These are phyloP conservation scores for Daldinia eschscholtzii DNA, from an alignment of 2,329 filamentous ascomycete genomes.

Conservation along the genomic window DNA sequence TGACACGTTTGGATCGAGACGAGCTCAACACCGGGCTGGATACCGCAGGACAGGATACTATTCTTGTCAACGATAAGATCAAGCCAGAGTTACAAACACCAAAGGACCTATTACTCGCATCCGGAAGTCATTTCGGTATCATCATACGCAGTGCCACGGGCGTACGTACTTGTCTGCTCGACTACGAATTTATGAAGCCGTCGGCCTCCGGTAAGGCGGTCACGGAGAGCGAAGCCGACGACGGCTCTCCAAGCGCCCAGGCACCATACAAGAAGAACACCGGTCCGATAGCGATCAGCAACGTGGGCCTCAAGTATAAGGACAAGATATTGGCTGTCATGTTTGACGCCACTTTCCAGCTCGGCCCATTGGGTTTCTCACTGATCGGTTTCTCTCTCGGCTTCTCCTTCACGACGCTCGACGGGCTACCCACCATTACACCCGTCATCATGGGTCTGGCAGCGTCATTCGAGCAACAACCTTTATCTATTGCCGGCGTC, in stretches of 20 bases:
- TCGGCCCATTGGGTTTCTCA: slow-evolving; percentile 55
- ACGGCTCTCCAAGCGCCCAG: slow-evolving; percentile 2
- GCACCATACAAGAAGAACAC: slow-evolving; percentile 1
- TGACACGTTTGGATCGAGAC: background rate
- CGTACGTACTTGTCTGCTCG: background rate
- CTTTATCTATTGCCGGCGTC: slow-evolving; percentile 55
- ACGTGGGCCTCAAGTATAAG: slow-evolving; percentile 55
- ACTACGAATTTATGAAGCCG: slow-evolving; percentile 2
- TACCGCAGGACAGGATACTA: background rate
- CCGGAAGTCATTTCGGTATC: background rate
- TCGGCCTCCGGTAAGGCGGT: background rate
- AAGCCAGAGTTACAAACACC: background rate
- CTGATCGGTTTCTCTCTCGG: slow-evolving; percentile 54
- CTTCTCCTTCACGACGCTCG: slow-evolving; percentile 43
- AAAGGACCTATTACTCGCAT: background rate
- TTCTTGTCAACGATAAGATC: slow-evolving; percentile 7
- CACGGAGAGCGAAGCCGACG: background rate
- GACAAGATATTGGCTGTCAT: slow-evolving; percentile 48
- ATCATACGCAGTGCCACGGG: background rate
- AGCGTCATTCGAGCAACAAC: slow-evolving; percentile 53
- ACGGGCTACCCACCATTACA: slow-evolving; percentile 20
- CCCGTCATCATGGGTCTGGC: slow-evolving; percentile 52
- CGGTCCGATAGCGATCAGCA: slow-evolving; percentile 50
- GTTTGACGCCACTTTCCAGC: slow-evolving; percentile 53
- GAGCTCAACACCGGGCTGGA: background rate